Base-by-base conservation (phyloP, 176 grass and related monocot species). In the Luzula sylvatica region DNA sequence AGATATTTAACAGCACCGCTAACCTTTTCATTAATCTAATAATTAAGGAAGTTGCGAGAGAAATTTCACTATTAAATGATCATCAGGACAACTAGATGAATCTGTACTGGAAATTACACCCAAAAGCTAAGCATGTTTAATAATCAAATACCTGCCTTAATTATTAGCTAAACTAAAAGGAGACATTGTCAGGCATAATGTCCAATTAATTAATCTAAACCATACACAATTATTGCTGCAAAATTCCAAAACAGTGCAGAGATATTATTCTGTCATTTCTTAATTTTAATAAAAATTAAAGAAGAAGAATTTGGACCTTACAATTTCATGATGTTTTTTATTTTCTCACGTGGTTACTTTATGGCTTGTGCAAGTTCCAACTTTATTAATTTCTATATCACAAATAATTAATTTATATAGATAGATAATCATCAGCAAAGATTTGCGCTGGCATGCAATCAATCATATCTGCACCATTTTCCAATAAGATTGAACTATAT, bases 51-150 rank as follows among this genome's bases (percentile, higher is more conserved):
- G 19, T 27, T 63, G 40, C 27, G 41, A 8, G 7, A 0, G 58
- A 63, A 63, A 40, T 63, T 63, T 63, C 58, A n/a, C 17, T 15
- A 15, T 40, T 40, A 59, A 16, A 59, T 12, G 20, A 42, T 41
- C 3, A 35, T 11, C n/a, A 55, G 2, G 49, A 52, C 49, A 12
- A 52, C 49, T 52, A 23, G 22, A 52, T 5, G 5, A 52, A 52
- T 20, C 49, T 23, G 11, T 23, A 11, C 22, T 25, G 27, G 57
- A 62, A 62, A 62, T 18, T 62, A 47, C 23, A 26, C 58, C 35
- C 15, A 6, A 63, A 63, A 63, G 58, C 58, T 63, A 47, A 63
- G 58, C 58, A 63, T 63, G 58, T 40, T 61, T 58, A 28, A 58
- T 40, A 63, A 43, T 20, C 42, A 40, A 63, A 29, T 35, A 35